Percentiles rank a stretch among this genome's conserved stretches.
These are phyloP conservation scores for Hyaloperonospora brassicae DNA, from an alignment of 352 stramenopile genomes.

Conservation along the genomic window DNA sequence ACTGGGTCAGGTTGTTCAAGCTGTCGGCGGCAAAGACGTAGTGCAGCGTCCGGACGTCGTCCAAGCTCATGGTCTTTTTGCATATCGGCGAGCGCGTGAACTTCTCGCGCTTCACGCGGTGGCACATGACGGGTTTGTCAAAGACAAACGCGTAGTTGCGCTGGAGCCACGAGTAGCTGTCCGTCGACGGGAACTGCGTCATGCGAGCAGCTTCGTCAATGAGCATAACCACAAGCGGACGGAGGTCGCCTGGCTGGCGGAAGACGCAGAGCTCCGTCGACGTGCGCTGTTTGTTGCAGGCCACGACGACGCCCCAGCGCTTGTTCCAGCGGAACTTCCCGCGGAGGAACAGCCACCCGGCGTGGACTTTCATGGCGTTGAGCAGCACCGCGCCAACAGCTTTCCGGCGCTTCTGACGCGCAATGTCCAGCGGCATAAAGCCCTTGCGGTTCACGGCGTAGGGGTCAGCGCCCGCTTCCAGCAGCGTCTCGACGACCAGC, in stretches of 20 bases:
- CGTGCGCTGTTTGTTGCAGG: too few relatives aligned
- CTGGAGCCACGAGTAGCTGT: constrained; percentile 32
- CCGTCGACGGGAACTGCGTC: constrained; percentile 19
- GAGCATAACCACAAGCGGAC: constrained; percentile 9
- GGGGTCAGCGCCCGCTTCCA: too few relatives aligned
- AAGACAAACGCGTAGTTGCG: constrained; percentile 39
- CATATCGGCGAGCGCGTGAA: constrained; percentile 38
- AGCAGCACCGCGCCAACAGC: constrained; percentile 40
- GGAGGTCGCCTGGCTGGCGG: constrained; percentile 20
- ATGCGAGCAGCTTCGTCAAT: too few relatives aligned
- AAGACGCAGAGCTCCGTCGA: constrained; percentile 56
- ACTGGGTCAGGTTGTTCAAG: constrained; percentile 27
- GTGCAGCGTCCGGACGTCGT: constrained; percentile 28
- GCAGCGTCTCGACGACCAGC: too few relatives aligned
- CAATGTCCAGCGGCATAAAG: too few relatives aligned
- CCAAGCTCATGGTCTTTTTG: constrained; percentile 36
- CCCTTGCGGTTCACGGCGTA: too few relatives aligned
- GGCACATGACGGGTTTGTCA: constrained; percentile 36
- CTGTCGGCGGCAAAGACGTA: constrained; percentile 39
- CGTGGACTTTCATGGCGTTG: constrained; percentile 2
- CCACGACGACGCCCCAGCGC: constrained; percentile 29
- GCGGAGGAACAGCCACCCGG: constrained; percentile 1
- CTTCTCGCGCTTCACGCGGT: constrained; percentile 22
- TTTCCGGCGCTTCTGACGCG: constrained; percentile 12
- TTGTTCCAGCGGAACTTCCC: constrained; percentile 49